Conservation (phyloP, 1,284 basidiomycete genomes). For the Coniferiporia sulphurascens region DNA sequence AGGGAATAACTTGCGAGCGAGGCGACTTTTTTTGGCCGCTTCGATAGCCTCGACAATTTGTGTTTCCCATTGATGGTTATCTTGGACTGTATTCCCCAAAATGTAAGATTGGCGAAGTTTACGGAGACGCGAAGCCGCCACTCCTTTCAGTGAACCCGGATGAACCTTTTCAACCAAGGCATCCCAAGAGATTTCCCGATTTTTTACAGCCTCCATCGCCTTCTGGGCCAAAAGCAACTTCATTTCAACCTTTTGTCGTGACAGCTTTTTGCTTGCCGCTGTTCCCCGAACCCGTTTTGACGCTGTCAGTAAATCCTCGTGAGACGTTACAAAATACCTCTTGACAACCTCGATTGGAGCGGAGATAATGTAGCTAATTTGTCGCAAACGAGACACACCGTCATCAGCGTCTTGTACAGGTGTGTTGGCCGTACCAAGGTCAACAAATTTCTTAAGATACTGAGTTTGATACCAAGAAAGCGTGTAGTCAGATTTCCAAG, state of each 20-base stretch:
- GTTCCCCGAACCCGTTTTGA: slow-evolving; percentile 32
- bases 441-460: slow-evolving; percentile 51
- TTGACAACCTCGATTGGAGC: slow-evolving; percentile 49
- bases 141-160: slow-evolving; percentile 44
- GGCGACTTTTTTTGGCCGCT: slow-evolving; percentile 9
- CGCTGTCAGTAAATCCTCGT: slow-evolving; percentile 36
- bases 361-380: slow-evolving; percentile 48
- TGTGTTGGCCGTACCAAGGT: slow-evolving; percentile 39
- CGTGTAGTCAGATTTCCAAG: slow-evolving; percentile 57
- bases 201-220: slow-evolving; percentile 43
- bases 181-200: slow-evolving; percentile 60
- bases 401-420: slow-evolving; percentile 46
- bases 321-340: slow-evolving; percentile 39
- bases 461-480: slow-evolving; percentile 64
- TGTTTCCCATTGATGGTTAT: slow-evolving; percentile 54
- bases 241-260: slow-evolving; percentile 27
- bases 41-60: slow-evolving; percentile 37
- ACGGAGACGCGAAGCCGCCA: slow-evolving; percentile 46
- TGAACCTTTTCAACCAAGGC: slow-evolving; percentile 48
- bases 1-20: slow-evolving; percentile 39
- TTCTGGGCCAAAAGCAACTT: slow-evolving; percentile 34
- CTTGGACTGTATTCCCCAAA: slow-evolving; percentile 46
- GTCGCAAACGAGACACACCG: slow-evolving; percentile 35
- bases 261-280: slow-evolving; percentile 24
- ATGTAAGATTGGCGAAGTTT: slow-evolving; percentile 51